Conservation (phyloP, 192 early-diverging fungal genomes). For the Backusella westeae region DNA sequence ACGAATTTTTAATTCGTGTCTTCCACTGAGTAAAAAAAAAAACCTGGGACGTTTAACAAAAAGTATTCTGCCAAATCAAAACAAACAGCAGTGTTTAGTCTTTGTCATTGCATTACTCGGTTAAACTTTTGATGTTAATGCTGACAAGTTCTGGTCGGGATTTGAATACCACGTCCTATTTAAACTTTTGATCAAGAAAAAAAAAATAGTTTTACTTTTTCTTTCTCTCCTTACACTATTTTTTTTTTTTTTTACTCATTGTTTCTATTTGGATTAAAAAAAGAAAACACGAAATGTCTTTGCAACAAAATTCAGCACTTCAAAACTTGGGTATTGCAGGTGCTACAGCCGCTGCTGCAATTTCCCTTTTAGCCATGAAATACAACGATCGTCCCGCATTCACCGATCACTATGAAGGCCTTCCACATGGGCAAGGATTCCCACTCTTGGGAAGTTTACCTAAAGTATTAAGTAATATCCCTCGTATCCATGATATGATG, state of each 20-base stretch:
- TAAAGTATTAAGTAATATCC: background rate
- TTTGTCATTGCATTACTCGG: background rate
- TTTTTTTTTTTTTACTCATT: background rate
- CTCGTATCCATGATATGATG: conserved; percentile 12
- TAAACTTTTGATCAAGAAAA: background rate
- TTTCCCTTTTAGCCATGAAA: conserved; percentile 13
- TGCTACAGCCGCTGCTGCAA: background rate
- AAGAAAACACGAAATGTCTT: background rate
- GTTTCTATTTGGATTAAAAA: too few species aligned
- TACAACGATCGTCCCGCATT: conserved; percentile 31
- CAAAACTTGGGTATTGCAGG: background rate
- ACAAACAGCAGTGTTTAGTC: background rate
- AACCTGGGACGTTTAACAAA: background rate
- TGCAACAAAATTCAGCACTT: background rate
- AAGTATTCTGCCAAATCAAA: background rate
- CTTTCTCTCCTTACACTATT: background rate
- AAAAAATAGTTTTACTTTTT: background rate
- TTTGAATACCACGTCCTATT: background rate
- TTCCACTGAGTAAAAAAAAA: background rate
- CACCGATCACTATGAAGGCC: conserved; percentile 8
- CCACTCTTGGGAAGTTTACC: conserved; percentile 26
- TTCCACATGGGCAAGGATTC: conserved; percentile 10
- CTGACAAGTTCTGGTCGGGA: background rate
- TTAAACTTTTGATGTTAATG: background rate
- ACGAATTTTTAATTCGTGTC: background rate